Conservation (phyloP, 2,329 filamentous ascomycete species). For the Sporothrix humicola region DNA sequence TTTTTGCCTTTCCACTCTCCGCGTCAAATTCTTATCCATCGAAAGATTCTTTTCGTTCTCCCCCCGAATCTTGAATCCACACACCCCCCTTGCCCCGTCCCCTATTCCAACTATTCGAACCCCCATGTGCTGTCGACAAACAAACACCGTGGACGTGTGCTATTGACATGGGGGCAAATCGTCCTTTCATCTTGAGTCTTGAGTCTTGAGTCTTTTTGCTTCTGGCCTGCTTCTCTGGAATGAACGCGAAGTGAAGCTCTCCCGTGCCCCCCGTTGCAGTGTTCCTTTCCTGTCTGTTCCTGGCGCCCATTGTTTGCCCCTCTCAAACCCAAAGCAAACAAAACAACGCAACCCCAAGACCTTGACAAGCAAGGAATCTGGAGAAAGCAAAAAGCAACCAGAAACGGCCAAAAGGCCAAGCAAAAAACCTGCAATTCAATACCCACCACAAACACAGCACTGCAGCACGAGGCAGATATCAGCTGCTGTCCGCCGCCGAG, state of each 20-base stretch:
- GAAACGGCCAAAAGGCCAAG: constrained; percentile 2
- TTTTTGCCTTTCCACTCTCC: background rate
- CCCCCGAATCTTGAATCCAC: background rate
- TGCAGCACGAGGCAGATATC: constrained; percentile 27
- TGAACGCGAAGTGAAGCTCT: background rate
- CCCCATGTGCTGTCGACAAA: constrained; percentile 1
- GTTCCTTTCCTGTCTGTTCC: background rate
- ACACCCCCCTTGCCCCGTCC: background rate
- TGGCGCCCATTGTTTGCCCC: background rate
- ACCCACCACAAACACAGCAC: background rate
- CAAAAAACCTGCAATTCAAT: constrained; percentile 8
- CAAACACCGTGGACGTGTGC: background rate
- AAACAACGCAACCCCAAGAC: constrained; percentile 12
- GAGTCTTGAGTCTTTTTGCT: background rate
- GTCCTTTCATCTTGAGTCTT: background rate
- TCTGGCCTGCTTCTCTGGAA: background rate
- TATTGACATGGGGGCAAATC: background rate
- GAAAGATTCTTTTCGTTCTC: background rate
- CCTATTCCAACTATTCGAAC: background rate
- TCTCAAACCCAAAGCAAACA: background rate
- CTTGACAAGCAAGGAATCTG: background rate
- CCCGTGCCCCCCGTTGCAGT: background rate
- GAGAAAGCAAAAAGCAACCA: background rate
- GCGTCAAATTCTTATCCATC: constrained; percentile 5
- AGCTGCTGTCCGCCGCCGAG: constrained; percentile 27